Evolutionary conservation across 176 grass and related monocot species (phyloP).

Genomic region (Aechmea fasciata): DNA sequence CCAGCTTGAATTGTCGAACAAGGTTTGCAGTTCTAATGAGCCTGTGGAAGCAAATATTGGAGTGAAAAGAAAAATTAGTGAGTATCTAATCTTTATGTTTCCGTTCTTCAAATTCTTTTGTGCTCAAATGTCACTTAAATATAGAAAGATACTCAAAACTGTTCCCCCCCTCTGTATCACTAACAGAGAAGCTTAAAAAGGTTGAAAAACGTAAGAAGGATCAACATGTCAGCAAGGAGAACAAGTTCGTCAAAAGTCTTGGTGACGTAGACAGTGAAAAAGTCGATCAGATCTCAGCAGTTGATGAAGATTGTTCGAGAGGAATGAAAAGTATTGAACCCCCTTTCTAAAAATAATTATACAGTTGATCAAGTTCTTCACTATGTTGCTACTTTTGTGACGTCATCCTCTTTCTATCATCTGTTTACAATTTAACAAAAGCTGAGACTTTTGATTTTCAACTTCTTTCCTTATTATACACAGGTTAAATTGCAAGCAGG

Average conservation of each 20-base stretch:
- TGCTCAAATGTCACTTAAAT: constrained; percentile 2
- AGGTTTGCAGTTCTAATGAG: constrained; percentile 29
- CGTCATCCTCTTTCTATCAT: constrained; percentile 6
- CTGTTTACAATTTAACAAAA: background rate
- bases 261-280: constrained; percentile 32
- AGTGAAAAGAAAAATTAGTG: constrained; percentile 48
- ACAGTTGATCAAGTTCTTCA: background rate
- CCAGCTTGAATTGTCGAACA: constrained; percentile 20
- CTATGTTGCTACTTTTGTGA: background rate
- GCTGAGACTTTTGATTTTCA: background rate
- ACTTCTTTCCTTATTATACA: background rate
- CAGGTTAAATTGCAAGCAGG: background rate
- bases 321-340: constrained; percentile 81
- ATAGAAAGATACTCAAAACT: background rate
- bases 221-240: constrained; percentile 20
- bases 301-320: constrained; percentile 75
- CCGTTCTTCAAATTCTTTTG: constrained; percentile 10
- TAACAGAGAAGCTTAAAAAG: constrained; percentile 60
- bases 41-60: constrained; percentile 32
- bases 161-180: constrained; percentile 9
- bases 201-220: constrained; percentile 27
- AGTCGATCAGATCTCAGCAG: constrained; percentile 42
- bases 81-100: constrained; percentile 8
- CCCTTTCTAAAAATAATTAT: background rate
- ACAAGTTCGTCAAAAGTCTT: constrained; percentile 26